Evolutionary conservation across 345 rosid species (phyloP), one percentile per base, ranked within the genome.

Genomic region (Euphorbia peplus): DNA sequence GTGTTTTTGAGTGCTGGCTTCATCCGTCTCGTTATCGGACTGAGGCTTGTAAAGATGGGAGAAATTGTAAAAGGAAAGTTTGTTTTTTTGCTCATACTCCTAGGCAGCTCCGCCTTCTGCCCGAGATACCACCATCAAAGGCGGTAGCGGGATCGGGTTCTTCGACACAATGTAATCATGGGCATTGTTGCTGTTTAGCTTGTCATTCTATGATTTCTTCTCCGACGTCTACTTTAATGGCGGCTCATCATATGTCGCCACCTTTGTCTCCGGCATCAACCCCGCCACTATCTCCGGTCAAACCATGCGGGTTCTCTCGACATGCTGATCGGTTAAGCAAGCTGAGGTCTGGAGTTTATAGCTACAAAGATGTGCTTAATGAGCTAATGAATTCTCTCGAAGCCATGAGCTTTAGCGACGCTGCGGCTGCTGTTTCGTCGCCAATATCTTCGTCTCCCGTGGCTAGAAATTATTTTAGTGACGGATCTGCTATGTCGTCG

Each of bases 161-260:
- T 12, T 1, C 52, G 25, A 0, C 63, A 53, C 19, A 24, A 4
- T 16, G 50, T 15, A 66, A 48, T 52, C 70, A 62, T 22, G 39
- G 68, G 26, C 76, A 37, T 52, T 84, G 70, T 51, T 87, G 93
- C 67, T 90, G 98, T 80, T 26, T 83, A 72, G 76, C 77, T 52
- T 84, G 97, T 53, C 88, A 76, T 11, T 63, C 86, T 0, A 47
- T 73, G 22, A 69, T 70, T 48, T 82, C 88, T 4, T 91, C 98
- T 35, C 98, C 96, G 0, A 91, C 91, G 0, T 91, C 96, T 37
- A 93, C 97, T 66, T 72, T 93, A 4, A 53, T 89, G 70, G 87
- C 90, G 30, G 47, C 80, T 63, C 83, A 89, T 28, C 84, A 81
- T 74, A 28, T 87, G 30, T 85, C 98, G 15, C 83, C 86, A 56